A percentile compares a stretch with the other conserved stretches of the same genome.
These are phyloP conservation scores for Lasiodiplodia hormozganensis DNA, from an alignment of 2,329 filamentous ascomycete genomes.

Conservation along the genomic window DNA sequence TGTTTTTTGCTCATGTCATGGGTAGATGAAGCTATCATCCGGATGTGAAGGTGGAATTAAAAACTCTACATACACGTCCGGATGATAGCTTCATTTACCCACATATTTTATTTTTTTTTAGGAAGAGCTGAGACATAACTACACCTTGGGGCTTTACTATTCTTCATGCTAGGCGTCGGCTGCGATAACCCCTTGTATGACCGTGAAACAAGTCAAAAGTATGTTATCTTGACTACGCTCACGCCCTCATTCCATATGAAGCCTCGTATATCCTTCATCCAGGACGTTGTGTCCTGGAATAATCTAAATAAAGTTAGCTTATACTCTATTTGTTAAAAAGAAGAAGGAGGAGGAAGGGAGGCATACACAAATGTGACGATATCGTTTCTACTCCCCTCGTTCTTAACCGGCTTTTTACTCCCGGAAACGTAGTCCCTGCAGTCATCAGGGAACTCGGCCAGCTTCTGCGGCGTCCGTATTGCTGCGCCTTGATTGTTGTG, in stretches of 20 bases:
- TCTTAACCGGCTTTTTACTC: not conserved
- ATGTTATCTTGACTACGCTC: not conserved
- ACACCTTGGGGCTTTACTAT: too few species aligned
- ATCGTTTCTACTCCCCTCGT: not conserved
- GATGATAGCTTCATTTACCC: too few species aligned
- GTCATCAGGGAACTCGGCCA: not conserved
- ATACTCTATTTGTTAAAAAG: not conserved
- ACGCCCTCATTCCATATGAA: not conserved
- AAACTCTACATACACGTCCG: too few species aligned
- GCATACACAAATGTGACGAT: not conserved
- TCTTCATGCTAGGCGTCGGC: too few species aligned
- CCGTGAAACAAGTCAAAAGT: not conserved
- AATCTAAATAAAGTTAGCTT: not conserved
- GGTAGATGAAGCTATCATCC: too few species aligned
- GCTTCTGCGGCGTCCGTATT: not conserved
- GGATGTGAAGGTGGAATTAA: too few species aligned
- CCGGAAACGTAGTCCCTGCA: not conserved
- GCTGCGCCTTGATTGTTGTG: not conserved
- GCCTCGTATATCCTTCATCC: too few species aligned
- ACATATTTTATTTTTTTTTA: too few species aligned
- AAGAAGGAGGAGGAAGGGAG: not conserved
- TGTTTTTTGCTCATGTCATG: too few species aligned
- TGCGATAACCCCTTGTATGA: too few species aligned
- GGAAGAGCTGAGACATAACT: too few species aligned
- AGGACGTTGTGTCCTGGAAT: not conserved